Conservation (phyloP, 108 stramenopile genomes). For the Skeletonema marinoi region DNA sequence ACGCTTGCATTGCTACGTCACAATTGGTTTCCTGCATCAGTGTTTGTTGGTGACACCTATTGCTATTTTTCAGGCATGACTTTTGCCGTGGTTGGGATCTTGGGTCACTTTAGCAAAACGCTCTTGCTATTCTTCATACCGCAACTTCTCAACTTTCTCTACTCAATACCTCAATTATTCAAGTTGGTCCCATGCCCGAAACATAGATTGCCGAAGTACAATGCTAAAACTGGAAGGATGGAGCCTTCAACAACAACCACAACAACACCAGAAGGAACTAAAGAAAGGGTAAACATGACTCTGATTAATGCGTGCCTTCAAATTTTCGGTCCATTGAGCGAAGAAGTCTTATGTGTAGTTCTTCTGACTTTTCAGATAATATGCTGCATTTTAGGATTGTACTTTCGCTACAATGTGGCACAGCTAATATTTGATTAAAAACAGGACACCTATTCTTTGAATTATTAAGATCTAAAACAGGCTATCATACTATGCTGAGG, state of each 20-base stretch:
- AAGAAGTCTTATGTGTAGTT: constrained; percentile 73
- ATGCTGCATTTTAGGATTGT: constrained; percentile 71
- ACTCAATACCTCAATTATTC: constrained; percentile 96
- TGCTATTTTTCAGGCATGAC: constrained; percentile 99
- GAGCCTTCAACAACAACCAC: constrained; percentile 79
- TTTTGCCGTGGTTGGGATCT: constrained; percentile 94
- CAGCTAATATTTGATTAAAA: constrained; percentile 66
- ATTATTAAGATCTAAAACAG: background rate
- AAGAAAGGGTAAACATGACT: constrained; percentile 89
- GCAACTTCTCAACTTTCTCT: constrained; percentile 95
- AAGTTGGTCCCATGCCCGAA: constrained; percentile 94
- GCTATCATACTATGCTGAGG: constrained; percentile 1
- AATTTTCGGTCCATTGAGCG: constrained; percentile 89
- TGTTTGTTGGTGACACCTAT: constrained; percentile 99
- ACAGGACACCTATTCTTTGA: background rate
- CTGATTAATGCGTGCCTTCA: constrained; percentile 91
- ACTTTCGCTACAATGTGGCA: constrained; percentile 74
- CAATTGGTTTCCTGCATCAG: constrained; percentile 96
- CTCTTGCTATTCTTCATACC: constrained; percentile 96
- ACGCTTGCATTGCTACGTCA: constrained; percentile 84
- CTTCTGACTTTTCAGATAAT: constrained; percentile 82
- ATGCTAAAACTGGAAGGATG: constrained; percentile 79
- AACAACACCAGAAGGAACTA: background rate
- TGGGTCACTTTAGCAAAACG: constrained; percentile 98
- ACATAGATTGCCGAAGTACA: constrained; percentile 92